Conservation (phyloP, 106 monocot genomes). For the Iris macrosiphon region DNA sequence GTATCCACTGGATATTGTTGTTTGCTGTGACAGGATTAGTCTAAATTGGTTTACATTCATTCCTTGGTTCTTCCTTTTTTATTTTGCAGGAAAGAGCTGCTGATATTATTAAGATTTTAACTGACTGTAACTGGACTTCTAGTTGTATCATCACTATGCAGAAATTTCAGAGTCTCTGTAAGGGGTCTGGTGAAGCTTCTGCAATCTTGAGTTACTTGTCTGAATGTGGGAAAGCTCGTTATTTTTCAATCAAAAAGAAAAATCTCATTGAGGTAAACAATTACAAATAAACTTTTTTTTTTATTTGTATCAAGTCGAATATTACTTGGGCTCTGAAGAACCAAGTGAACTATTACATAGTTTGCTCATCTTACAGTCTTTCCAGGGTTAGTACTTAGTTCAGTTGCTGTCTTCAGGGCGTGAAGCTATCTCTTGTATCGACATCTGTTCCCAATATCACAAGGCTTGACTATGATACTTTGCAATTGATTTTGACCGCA, state of each 20-base stretch:
- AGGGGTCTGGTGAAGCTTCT: conserved; percentile 44
- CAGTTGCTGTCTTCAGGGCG: conserved; percentile 60
- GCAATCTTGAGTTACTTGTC: conserved; percentile 49
- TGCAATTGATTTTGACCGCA: conserved; percentile 73
- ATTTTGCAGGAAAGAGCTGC: conserved; percentile 55
- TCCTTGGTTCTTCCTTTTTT: no score
- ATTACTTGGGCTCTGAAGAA: no score
- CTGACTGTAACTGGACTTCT: conserved; percentile 67
- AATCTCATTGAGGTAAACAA: conserved; percentile 70
- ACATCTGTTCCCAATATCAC: conserved; percentile 32
- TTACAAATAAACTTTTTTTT: no score
- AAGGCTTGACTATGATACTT: conserved; percentile 60
- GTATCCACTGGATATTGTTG: conserved; percentile 11
- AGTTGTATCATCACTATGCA: conserved; percentile 69
- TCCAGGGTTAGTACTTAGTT: conserved; percentile 19
- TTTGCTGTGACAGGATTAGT: no score
- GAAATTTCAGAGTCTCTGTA: conserved; percentile 52
- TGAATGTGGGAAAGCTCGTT: conserved; percentile 59
- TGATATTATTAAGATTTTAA: conserved; percentile 40
- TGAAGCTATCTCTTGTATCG: conserved; percentile 66
- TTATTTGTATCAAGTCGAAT: no score
- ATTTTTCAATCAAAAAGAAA: conserved; percentile 44
- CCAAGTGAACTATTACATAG: no score
- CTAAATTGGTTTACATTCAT: not conserved
- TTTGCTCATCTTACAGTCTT: conserved; percentile 10